phyloP scores from a whole-genome alignment of 2,329 filamentous ascomycete species.

The Botrytis hyacinthi region DNA sequence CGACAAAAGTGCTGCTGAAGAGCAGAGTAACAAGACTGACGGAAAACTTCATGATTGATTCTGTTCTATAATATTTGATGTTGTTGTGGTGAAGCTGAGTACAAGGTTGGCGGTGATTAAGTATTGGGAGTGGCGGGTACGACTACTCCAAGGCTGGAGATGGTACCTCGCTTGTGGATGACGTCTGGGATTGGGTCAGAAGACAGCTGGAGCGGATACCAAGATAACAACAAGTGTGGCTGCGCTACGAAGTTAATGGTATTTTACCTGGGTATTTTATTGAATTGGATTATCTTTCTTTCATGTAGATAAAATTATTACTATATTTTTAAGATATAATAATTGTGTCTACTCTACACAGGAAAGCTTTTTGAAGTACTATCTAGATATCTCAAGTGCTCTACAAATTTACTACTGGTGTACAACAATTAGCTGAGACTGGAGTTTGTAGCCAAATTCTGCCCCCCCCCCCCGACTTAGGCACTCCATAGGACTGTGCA shows the following conservation, averaged over 20 bases:
- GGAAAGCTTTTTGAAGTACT: background rate
- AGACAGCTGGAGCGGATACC: background rate
- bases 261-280: background rate
- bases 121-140: constrained; percentile 20
- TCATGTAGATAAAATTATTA: background rate
- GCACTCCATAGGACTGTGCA: background rate
- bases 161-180: constrained; percentile 10
- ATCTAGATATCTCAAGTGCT: background rate
- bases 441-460: background rate
- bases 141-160: background rate
- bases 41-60: constrained; percentile 37
- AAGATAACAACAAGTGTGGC: background rate
- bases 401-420: background rate
- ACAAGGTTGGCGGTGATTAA: constrained; percentile 14
- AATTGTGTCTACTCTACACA: background rate
- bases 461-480: background rate
- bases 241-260: background rate
- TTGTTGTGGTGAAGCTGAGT: constrained; percentile 19
- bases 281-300: background rate
- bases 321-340: background rate
- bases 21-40: constrained; percentile 32
- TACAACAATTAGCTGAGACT: background rate
- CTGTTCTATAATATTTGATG: constrained; percentile 11
- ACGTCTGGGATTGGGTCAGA: constrained; percentile 19
- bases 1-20: constrained; percentile 35